Conservation (phyloP, 2,329 filamentous ascomycete genomes). For the Paramyrothecium sp. region DNA sequence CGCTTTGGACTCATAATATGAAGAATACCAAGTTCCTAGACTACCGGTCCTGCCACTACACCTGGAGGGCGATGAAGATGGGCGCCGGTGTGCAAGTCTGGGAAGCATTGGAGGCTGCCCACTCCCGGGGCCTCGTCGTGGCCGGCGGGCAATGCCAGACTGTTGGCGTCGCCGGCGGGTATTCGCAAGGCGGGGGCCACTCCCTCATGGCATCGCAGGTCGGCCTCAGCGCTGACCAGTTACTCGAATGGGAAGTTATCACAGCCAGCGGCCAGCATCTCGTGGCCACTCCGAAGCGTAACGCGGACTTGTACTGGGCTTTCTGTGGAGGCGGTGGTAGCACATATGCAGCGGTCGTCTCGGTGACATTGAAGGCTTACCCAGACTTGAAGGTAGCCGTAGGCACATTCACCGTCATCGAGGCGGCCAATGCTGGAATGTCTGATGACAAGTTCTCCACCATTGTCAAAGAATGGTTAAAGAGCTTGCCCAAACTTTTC, state of each 20-base stretch:
- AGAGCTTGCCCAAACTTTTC: too few species aligned
- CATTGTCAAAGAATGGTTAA: too few species aligned
- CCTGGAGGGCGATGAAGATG: constrained; percentile 48
- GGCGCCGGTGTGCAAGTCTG: constrained; percentile 51
- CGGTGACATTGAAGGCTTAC: constrained; percentile 44
- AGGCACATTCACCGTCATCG: too few species aligned
- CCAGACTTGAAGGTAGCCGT: too few species aligned
- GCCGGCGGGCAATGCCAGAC: constrained; percentile 53
- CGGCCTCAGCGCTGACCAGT: constrained; percentile 53
- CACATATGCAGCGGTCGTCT: constrained; percentile 51
- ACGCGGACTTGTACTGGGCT: constrained; percentile 55
- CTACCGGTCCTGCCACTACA: constrained; percentile 41
- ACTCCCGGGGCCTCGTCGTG: constrained; percentile 42
- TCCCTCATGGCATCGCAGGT: constrained; percentile 40
- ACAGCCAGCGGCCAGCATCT: constrained; percentile 40
- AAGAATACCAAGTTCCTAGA: constrained; percentile 38
- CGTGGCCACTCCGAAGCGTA: constrained; percentile 36
- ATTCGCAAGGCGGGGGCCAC: constrained; percentile 58
- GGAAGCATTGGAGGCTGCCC: constrained; percentile 44
- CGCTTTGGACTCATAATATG: constrained; percentile 37
- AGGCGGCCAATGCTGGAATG: too few species aligned
- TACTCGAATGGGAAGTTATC: constrained; percentile 48
- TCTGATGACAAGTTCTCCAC: too few species aligned
- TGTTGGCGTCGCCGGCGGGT: constrained; percentile 61
- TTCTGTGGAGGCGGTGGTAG: constrained; percentile 49